A percentile compares a stretch with the other conserved stretches of the same genome.
Evolutionary conservation across 2,329 filamentous ascomycete species (phyloP).

Genomic region (Trichophyton simii): DNA sequence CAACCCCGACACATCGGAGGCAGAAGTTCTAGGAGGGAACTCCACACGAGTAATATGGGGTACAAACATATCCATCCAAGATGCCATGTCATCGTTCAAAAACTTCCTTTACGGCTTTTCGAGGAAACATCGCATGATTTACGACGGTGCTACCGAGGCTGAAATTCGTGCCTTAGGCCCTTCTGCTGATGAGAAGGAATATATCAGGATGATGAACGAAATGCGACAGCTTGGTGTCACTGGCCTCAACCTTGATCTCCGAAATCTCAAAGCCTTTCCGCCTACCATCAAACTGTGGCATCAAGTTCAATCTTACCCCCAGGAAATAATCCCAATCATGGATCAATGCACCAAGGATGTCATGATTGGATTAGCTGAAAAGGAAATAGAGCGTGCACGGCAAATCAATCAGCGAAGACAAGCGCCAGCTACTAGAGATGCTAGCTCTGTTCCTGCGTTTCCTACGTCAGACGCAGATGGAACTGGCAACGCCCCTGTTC

Average conservation of each 20-base stretch:
- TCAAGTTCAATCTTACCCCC: conserved; percentile 84
- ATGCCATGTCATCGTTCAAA: conserved; percentile 77
- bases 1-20: conserved; percentile 81
- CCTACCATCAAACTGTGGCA: conserved; percentile 90
- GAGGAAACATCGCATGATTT: conserved; percentile 85
- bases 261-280: conserved; percentile 84
- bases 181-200: conserved; percentile 65
- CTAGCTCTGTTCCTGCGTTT: conserved; percentile 62
- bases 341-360: conserved; percentile 87
- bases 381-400: conserved; percentile 60
- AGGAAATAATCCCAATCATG: conserved; percentile 93
- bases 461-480: conserved; percentile 66
- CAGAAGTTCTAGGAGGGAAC: conserved; percentile 69
- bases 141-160: conserved; percentile 67
- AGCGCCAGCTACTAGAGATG: conserved; percentile 37
- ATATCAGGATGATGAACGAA: conserved; percentile 71
- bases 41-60: conserved; percentile 86
- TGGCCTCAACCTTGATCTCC: conserved; percentile 75
- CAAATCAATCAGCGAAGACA: conserved; percentile 35
- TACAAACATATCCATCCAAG: conserved; percentile 86
- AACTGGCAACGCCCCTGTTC: conserved; percentile 23
- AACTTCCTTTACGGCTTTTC: conserved; percentile 88
- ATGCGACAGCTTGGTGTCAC: conserved; percentile 81
- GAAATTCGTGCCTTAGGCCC: conserved; percentile 56
- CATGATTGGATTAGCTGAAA: conserved; percentile 78